phyloP scores from a whole-genome alignment of 2,329 filamentous ascomycete species.

The Claviceps capensis region DNA sequence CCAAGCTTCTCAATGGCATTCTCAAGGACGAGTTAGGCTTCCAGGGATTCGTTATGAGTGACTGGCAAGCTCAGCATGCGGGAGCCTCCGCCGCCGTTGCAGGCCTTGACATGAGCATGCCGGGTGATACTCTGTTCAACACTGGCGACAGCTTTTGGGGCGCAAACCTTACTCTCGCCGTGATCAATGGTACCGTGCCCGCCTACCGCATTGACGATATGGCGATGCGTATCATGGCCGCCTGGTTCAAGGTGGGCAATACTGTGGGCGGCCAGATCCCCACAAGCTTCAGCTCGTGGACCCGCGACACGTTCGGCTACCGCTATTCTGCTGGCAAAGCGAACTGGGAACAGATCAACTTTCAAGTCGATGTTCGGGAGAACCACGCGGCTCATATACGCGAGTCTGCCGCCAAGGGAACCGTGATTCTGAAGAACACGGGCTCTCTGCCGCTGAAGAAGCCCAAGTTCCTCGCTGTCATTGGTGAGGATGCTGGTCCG shows the following conservation, averaged over 20 bases:
- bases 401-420: slow-evolving; percentile 63
- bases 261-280: slow-evolving; percentile 31
- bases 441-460: slow-evolving; percentile 63
- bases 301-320: slow-evolving; percentile 58
- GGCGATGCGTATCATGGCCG: slow-evolving; percentile 67
- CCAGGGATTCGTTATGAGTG: slow-evolving; percentile 68
- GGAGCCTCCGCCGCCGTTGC: slow-evolving; percentile 53
- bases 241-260: slow-evolving; percentile 53
- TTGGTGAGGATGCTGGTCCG: slow-evolving; percentile 72
- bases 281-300: slow-evolving; percentile 87
- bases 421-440: slow-evolving; percentile 80
- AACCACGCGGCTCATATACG: slow-evolving; percentile 64
- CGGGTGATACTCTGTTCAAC: slow-evolving; percentile 67
- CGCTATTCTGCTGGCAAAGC: slow-evolving; percentile 48
- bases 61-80: slow-evolving; percentile 65
- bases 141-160: slow-evolving; percentile 67
- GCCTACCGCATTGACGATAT: slow-evolving; percentile 85
- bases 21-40: slow-evolving; percentile 72
- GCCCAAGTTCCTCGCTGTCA: slow-evolving; percentile 60
- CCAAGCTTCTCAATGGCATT: slow-evolving; percentile 58
- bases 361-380: slow-evolving; percentile 69
- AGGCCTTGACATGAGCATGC: slow-evolving; percentile 81
- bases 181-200: slow-evolving; percentile 80
- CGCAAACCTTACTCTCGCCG: slow-evolving; percentile 71
- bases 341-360: slow-evolving; percentile 56